Percentiles rank a stretch among this genome's conserved stretches.
These are phyloP conservation scores for Scutellaria baicalensis DNA, from an alignment of 257 asterid genomes.

Conservation along the genomic window DNA sequence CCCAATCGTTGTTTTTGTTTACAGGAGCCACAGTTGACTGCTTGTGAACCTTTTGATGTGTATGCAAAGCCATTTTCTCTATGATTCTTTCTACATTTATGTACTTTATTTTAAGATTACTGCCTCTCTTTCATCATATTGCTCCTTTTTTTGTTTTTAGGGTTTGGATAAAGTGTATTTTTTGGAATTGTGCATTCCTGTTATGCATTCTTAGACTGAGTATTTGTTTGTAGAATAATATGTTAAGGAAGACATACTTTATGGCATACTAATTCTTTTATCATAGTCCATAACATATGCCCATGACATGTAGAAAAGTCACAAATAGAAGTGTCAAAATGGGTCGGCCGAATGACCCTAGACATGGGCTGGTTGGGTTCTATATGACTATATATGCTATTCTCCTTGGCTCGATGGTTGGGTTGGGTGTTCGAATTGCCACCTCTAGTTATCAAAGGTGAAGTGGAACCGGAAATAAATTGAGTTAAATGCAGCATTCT, in stretches of 20 bases:
- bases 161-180: background rate
- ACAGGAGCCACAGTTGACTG: conserved; percentile 94
- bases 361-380: no score
- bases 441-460: no score
- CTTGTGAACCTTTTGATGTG: conserved; percentile 73
- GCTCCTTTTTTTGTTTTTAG: background rate
- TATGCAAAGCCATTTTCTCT: conserved; percentile 86
- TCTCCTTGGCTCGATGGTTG: no score
- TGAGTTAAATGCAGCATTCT: no score
- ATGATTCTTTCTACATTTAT: conserved; percentile 27
- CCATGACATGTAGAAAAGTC: no score
- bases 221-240: conserved; percentile 1
- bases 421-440: no score
- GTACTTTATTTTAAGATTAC: background rate
- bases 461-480: no score
- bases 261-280: background rate
- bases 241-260: background rate
- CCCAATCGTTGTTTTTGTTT: conserved; percentile 5
- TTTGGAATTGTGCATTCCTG: background rate
- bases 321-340: no score
- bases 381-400: no score
- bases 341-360: no score
- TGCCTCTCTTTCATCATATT: background rate
- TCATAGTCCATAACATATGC: no score
- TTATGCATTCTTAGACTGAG: background rate